These are phyloP conservation scores for Xylaria longipes DNA, from an alignment of 495 filamentous ascomycete genomes.

Conservation along the genomic window DNA sequence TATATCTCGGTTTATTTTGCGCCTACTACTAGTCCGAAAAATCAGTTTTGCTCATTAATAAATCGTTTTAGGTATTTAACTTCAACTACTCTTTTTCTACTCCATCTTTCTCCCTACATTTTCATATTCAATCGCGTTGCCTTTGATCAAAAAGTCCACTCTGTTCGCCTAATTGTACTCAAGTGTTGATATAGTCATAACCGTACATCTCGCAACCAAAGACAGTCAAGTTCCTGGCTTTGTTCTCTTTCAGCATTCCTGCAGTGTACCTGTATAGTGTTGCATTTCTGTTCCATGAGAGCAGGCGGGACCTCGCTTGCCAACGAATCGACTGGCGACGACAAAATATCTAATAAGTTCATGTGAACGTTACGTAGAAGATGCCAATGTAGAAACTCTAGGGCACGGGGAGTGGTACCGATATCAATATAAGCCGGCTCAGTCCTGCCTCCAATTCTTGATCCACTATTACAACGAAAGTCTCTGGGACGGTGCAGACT, in stretches of 20 bases:
- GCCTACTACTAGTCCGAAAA: too few relatives aligned
- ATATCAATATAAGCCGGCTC: neutral
- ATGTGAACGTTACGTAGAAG: neutral
- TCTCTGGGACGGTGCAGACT: neutral
- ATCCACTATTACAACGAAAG: neutral
- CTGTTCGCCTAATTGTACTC: neutral
- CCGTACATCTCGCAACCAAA: neutral
- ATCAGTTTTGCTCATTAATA: too few relatives aligned
- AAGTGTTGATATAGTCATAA: neutral
- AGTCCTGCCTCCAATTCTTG: neutral
- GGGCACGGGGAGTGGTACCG: neutral
- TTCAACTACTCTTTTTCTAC: too few relatives aligned
- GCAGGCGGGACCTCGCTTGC: neutral
- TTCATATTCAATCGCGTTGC: too few relatives aligned
- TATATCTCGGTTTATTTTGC: too few relatives aligned
- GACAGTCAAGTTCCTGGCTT: too few relatives aligned
- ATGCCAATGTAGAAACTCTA: neutral
- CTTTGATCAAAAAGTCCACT: too few relatives aligned
- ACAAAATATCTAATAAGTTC: neutral
- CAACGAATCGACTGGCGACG: neutral
- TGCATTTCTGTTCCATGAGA: neutral
- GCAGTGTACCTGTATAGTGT: neutral
- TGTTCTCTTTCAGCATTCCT: neutral
- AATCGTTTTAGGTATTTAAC: too few relatives aligned
- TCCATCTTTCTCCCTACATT: too few relatives aligned